Evolutionary conservation across 1,284 basidiomycete species (phyloP), one percentile per base, ranked within the genome.

Genomic region (Coniferiporia weirii): DNA sequence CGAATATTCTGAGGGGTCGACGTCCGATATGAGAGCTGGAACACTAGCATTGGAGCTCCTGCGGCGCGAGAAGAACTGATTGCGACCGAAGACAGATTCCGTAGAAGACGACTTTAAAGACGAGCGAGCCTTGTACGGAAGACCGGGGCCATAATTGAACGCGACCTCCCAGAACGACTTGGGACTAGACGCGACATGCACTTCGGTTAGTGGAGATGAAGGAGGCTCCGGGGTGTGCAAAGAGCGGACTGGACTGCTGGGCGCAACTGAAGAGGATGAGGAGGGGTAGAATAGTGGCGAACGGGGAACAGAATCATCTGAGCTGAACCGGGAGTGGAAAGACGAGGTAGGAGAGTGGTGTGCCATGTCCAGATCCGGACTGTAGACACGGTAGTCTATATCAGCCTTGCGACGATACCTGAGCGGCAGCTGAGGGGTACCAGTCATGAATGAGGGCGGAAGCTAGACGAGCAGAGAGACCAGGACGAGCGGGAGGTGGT

Each of bases 131-230:
- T 58, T 58, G 47, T 58, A 55, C 9, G 60, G 60, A 20, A 61
- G 46, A 15, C 52, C 60, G n/a, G 60, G 60, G 15, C 60, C 56
- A 46, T 61, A 51, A 48, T 61, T 61, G 27, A 58, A 51, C 13
- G 56, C 60, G 17, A 61, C 61, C 8, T 62, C 54, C 61, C 61
- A 62, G 43, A 59, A 59, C 19, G 61, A 55, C 34, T 50, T 59
- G 17, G 61, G 57, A 53, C 61, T 62, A 17, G 52, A 56, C n/a
- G 54, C 54, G 57, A 62, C 52, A 35, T 40, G 36, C 13, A 56
- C 56, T 19, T 61, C 60, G 10, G 36, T 15, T 20, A 52, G 9
- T 5, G 61, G 61, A 9, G 61, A 59, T 12, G 53, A 62, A 34
- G 60, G 57, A 5, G 61, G 61, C 40, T 62, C 61, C 15, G 61